A percentile compares a stretch with the other conserved stretches of the same genome.
Conservation (phyloP, 768 basidiomycete genomes). For the Podaxis carcinomalis region DNA sequence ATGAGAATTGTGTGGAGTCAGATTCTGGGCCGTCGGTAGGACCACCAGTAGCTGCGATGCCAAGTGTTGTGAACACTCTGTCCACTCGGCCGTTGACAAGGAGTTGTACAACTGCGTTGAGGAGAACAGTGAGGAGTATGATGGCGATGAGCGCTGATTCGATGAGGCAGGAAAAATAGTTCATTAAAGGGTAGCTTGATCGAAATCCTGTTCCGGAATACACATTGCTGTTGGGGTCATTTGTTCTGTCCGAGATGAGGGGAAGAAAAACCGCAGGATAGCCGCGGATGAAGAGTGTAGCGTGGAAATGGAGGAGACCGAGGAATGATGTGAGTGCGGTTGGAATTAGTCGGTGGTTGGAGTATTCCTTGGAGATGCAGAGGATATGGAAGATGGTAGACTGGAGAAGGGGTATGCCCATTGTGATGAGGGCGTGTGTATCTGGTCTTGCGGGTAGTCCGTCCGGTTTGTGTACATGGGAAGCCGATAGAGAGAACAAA, state of each 20-base stretch:
- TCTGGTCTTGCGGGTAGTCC: conserved; percentile 62
- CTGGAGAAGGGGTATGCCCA: conserved; percentile 71
- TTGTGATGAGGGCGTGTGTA: conserved; percentile 67
- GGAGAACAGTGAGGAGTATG: conserved; percentile 52
- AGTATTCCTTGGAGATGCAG: conserved; percentile 59
- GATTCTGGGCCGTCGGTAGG: conserved; percentile 7
- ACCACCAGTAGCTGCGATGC: conserved; percentile 19
- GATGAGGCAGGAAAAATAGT: conserved; percentile 69
- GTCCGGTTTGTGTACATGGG: conserved; percentile 42
- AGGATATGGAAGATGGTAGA: conserved; percentile 62
- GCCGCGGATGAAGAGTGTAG: conserved; percentile 25
- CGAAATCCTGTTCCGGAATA: conserved; percentile 13
- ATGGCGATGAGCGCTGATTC: conserved; percentile 58
- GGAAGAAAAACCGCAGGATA: conserved; percentile 34
- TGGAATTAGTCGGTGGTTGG: conserved; percentile 66
- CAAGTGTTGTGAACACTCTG: conserved; percentile 55
- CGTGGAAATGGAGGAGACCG: conserved; percentile 65
- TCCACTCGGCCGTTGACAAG: conserved; percentile 56
- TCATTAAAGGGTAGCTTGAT: conserved; percentile 61
- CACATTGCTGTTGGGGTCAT: conserved; percentile 13
- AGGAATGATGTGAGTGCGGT: conserved; percentile 58
- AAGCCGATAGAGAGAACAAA: conserved; percentile 64
- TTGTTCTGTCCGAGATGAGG: conserved; percentile 10
- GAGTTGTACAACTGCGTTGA: conserved; percentile 65
- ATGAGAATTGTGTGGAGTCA: conserved; percentile 19